These are phyloP conservation scores for Azolla pinnata DNA, from an alignment of 75 land plant genomes.

Conservation along the genomic window DNA sequence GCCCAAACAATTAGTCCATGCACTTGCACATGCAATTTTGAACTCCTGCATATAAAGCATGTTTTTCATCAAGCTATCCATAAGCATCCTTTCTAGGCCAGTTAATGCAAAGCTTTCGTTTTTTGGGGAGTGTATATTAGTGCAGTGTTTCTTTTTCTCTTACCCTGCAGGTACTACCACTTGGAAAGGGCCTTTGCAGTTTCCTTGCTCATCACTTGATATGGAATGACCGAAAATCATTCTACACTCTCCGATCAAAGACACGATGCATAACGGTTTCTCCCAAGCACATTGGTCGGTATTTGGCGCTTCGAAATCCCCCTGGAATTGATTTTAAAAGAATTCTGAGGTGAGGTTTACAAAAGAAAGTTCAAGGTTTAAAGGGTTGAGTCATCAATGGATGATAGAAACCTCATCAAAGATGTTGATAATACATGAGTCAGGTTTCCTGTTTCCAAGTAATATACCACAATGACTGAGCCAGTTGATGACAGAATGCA, in stretches of 20 bases:
- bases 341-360: neutral
- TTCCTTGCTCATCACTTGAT: slow-evolving; percentile 33
- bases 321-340: slow-evolving; percentile 18
- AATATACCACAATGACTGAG: slow-evolving; percentile 43
- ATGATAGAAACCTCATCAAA: slow-evolving; percentile 54
- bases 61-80: too few species aligned
- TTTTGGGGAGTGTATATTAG: too few species aligned
- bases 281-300: slow-evolving; percentile 56
- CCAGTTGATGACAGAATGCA: slow-evolving; percentile 47
- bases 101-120: too few species aligned
- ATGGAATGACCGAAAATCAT: slow-evolving; percentile 58
- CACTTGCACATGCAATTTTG: too few species aligned
- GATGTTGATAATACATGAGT: slow-evolving; percentile 60
- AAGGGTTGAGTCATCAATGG: neutral
- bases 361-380: too few species aligned
- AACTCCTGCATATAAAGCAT: too few species aligned
- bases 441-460: slow-evolving; percentile 49
- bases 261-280: slow-evolving; percentile 50
- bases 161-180: slow-evolving; percentile 54
- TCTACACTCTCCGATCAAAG: slow-evolving; percentile 46
- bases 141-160: too few species aligned
- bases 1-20: too few species aligned
- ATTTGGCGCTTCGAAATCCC: slow-evolving; percentile 57
- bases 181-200: slow-evolving; percentile 45
- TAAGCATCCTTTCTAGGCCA: too few species aligned